Evolutionary conservation across 2,329 filamentous ascomycete species (phyloP).

Genomic region (Pseudogymnoascus pannorum): DNA sequence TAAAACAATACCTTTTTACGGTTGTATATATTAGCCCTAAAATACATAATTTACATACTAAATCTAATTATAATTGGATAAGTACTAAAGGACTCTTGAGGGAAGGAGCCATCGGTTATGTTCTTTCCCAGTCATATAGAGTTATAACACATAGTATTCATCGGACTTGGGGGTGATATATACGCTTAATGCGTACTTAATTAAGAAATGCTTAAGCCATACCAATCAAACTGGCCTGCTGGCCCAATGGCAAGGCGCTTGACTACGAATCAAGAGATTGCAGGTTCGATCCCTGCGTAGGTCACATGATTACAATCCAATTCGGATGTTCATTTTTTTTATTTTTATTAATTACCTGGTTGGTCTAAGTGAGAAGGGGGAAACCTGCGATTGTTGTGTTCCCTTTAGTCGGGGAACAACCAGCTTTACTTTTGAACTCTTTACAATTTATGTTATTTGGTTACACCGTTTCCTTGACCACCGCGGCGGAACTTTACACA

Average conservation of each 20-base stretch:
- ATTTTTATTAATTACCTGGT: not conserved
- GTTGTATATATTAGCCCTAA: too few species aligned
- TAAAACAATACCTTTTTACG: not conserved
- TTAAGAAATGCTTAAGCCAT: not conserved
- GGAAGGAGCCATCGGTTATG: not conserved
- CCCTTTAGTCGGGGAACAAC: not conserved
- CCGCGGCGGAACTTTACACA: not conserved
- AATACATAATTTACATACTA: too few species aligned
- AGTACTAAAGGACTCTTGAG: not conserved
- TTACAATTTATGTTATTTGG: not conserved
- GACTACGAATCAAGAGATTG: constrained; percentile 46
- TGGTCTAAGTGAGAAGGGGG: not conserved
- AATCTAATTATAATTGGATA: too few species aligned
- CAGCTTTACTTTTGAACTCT: not conserved
- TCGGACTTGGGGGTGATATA: not conserved
- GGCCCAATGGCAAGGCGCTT: constrained; percentile 44
- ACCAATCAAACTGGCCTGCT: constrained; percentile 22
- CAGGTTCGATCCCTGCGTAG: constrained; percentile 37
- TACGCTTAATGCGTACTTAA: not conserved
- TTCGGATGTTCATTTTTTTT: not conserved
- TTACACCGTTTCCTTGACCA: not conserved
- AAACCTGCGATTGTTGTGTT: too few species aligned
- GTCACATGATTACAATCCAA: constrained; percentile 17
- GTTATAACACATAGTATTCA: not conserved
- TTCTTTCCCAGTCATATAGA: not conserved